Conservation (phyloP, 768 basidiomycete species). For the Psilocybe azurescens region DNA sequence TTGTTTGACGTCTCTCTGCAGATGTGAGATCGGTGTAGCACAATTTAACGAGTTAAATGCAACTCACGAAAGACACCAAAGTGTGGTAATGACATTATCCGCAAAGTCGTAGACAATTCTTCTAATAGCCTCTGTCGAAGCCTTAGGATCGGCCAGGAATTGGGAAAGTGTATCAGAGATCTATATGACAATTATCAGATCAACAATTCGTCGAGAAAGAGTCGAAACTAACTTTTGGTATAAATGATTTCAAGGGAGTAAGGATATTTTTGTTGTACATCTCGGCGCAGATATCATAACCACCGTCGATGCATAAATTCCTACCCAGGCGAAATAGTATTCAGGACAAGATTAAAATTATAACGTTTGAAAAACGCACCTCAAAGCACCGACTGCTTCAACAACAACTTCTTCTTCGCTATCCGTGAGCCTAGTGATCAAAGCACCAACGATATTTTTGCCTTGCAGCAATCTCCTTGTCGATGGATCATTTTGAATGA, state of each 20-base stretch:
- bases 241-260: conserved; percentile 72
- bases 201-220: neutral
- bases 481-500: conserved; percentile 94
- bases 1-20: conserved; percentile 91
- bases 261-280: conserved; percentile 98
- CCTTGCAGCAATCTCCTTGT: conserved; percentile 89
- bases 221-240: conserved; percentile 67
- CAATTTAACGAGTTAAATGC: neutral
- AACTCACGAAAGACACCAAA: conserved; percentile 96
- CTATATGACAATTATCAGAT: conserved; percentile 40
- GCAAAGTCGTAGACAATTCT: conserved; percentile 86
- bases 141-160: conserved; percentile 63
- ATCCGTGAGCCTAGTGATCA: conserved; percentile 90
- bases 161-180: conserved; percentile 76
- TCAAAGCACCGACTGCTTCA: conserved; percentile 86
- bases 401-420: conserved; percentile 89
- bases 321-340: conserved; percentile 43
- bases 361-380: conserved; percentile 52
- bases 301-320: conserved; percentile 94
- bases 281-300: conserved; percentile 93
- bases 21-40: conserved; percentile 29
- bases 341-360: neutral
- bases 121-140: conserved; percentile 70
- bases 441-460: conserved; percentile 85
- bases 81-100: conserved; percentile 89